Base-by-base conservation (phyloP, 345 rosid species). In the Microthlaspi erraticum region DNA sequence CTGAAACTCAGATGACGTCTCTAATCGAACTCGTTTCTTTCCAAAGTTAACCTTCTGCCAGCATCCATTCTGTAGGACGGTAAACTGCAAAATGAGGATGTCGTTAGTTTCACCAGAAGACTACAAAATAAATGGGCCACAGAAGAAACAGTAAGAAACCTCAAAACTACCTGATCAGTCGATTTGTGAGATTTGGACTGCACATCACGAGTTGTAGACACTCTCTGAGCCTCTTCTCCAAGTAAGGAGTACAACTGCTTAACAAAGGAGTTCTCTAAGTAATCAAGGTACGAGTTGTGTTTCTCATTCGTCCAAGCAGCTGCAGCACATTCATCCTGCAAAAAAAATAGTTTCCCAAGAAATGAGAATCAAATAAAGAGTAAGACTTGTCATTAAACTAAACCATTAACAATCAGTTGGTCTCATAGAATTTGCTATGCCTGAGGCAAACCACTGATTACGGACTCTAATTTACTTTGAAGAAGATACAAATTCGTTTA, bases 251-350 rank as follows among this genome's bases (percentile, higher is more conserved):
- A 79, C 78, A 91, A 51, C 68, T 91, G 88, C 73, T 74, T 77
- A 54, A 91, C 82, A 77, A 91, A 88, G 8, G 95, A 85, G 63
- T 73, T 82, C 80, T 91, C 97, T 54, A 91, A 67, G 14, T 70
- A 72, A 73, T 77, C 71, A 50, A 91, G 83, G 74, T 87, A 91
- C 5, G 68, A 54, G 37, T 60, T 74, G 81, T 91, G 97, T 71
- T 77, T 88, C 84, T 88, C 91, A 78, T 88, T 76, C 23, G 95
- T 91, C 97, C 96, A 91, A 51, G 11, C 82, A 60, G 12, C 61
- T 48, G 11, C 82, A 60, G 12, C 61, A 33, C 78, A 61, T 38
- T 72, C 75, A 31, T 81, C 86, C 88, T 87, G 85, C 77, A 9
- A 41, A 44, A 41, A 44, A 26, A 50, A 4, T 5, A 61, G 2